Evolutionary conservation across 2,329 filamentous ascomycete genomes (phyloP), one percentile per base, ranked within the genome.

Genomic region (Fusarium vanettenii): DNA sequence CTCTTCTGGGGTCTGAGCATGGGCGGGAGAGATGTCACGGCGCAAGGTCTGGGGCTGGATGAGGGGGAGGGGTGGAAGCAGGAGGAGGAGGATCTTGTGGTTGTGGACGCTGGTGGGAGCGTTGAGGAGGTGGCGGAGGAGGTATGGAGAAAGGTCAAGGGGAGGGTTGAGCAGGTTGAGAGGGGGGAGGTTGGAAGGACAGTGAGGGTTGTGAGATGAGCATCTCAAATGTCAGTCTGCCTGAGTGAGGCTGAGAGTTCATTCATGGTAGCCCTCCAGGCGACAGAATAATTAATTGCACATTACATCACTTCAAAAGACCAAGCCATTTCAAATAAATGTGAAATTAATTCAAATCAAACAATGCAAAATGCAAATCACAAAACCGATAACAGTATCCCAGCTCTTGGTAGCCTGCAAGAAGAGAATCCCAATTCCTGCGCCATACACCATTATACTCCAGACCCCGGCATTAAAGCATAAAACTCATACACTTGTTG

Each of bases 1-100:
- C 81, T 97, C 60, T 98, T 97, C 82, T 88, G 87, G 84, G 87
- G 85, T 0, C 78, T 92, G 69, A 86, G 85, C 71, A 83, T 85
- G 83, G 87, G 87, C 2, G 83, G 85, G 25, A 82, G 86, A 33
- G 83, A 84, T 11, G 79, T 78, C 22, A 79, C 81, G 18, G 72
- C 78, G 0, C 67, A 79, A 59, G 76, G 66, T 27, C 64, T 79
- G 57, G 76, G 76, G 6, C 48, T 78, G 11, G 78, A 76, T 20
- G 78, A 69, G 39, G 65, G 73, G 11, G 75, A 66, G 31, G 75
- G 74, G 74, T 87, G 87, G 72, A 80, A 79, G 66, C 86, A 89
- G 80, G 86, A 88, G 78, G 86, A 86, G 76, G 86, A 89, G 81
- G 87, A 90, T 69, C 82, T 90, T 50, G 83, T 86, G 45, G 86